Evolutionary conservation across 768 basidiomycete genomes (phyloP), one percentile per base, ranked within the genome.

Genomic region (Panellus pusillus): DNA sequence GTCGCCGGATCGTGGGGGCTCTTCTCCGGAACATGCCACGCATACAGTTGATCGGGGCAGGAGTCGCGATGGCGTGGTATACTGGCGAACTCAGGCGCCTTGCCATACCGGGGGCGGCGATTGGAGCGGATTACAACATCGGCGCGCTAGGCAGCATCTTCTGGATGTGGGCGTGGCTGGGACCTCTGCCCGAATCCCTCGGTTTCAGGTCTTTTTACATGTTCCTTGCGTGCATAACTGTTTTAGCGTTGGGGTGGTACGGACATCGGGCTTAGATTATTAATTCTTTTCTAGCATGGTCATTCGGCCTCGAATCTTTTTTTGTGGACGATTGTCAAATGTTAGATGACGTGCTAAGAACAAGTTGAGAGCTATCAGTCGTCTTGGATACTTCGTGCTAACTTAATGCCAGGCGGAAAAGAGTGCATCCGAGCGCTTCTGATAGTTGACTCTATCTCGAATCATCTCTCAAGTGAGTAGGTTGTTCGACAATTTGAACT

Each of bases 21-120:
- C 57, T 75, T 5, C 70, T 68, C 63, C 46, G 43, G 13, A 62
- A 67, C 35, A 49, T 84, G 4, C 72, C 77, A 3, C 70, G 75
- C 14, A 75, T 90, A 20, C 76, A 75, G 35, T 67, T 93, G 6
- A 65, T 91, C 13, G 89, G 91, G 0, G 88, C 86, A 1, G 81
- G 87, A 0, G 66, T 78, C 9, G 70, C 68, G 17, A 72, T 83
- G 67, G 81, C 87, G 4, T 91, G 89, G 89, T 87, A 91, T 67
- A 65, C 67, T 15, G 71, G 87, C 17, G 72, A 72, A 57, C 81
- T 93, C 65, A 74, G 83, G 50, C 66, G 70, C 27, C 63, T 87
- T 28, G 76, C 84, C 29, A 6, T 12, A 2, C 19, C 20, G 35
- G 19, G 12, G 40, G 54, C 47, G 50, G 12, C 29, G 29, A 28